Evolutionary conservation across 495 filamentous ascomycete genomes (phyloP).

Genomic region (Apiosordaria backusii): DNA sequence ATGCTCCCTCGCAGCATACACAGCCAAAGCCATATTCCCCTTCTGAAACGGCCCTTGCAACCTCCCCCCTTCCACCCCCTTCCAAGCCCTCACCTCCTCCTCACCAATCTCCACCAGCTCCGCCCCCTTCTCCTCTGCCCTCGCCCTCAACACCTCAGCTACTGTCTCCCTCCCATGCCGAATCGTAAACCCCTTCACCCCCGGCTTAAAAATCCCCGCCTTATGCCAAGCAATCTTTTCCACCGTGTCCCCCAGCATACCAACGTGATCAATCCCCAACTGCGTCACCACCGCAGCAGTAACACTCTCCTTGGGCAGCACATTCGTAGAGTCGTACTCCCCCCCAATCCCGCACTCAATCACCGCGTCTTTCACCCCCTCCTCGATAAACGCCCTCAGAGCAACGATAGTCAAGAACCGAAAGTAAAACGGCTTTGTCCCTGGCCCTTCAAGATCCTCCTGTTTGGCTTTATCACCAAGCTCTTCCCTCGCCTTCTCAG

Average conservation of each 20-base stretch:
- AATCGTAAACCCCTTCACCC: conserved; percentile 40
- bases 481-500: conserved; percentile 7
- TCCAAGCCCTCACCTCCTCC: conserved; percentile 36
- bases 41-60: conserved; percentile 45
- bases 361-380: conserved; percentile 42
- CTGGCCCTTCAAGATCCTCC: conserved; percentile 26
- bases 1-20: conserved; percentile 40
- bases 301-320: conserved; percentile 33
- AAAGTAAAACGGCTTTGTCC: conserved; percentile 55
- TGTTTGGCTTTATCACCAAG: conserved; percentile 9
- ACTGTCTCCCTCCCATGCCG: conserved; percentile 20
- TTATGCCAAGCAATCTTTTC: conserved; percentile 55
- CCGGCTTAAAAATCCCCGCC: conserved; percentile 46
- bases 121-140: conserved; percentile 38
- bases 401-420: conserved; percentile 51
- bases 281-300: conserved; percentile 42
- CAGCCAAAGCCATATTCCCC: conserved; percentile 45
- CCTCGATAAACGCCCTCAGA: conserved; percentile 41
- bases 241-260: conserved; percentile 45
- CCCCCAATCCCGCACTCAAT: conserved; percentile 51
- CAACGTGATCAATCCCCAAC: conserved; percentile 50
- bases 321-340: conserved; percentile 51
- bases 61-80: conserved; percentile 23
- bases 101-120: conserved; percentile 35
- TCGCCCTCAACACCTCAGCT: conserved; percentile 37